Percentiles rank a stretch among this genome's conserved stretches.
These are phyloP conservation scores for Alternaria gaisen DNA, from an alignment of 2,329 filamentous ascomycete genomes.

Conservation along the genomic window DNA sequence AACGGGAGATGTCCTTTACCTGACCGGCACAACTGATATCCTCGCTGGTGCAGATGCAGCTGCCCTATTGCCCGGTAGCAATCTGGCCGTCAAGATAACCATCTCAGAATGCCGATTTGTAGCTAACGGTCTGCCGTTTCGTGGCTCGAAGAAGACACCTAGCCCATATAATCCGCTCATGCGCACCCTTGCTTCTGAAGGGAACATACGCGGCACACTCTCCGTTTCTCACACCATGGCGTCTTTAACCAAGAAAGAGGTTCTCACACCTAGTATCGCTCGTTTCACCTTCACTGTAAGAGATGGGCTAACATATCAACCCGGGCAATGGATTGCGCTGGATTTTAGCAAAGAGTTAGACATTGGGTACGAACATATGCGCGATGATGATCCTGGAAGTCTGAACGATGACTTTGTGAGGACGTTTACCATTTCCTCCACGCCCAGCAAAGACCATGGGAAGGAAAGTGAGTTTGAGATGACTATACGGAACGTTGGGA, in stretches of 20 bases:
- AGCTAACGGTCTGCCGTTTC: slow-evolving; percentile 71
- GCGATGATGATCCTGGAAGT: slow-evolving; percentile 78
- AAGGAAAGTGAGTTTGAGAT: slow-evolving; percentile 69
- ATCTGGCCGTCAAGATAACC: slow-evolving; percentile 75
- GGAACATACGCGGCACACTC: slow-evolving; percentile 40
- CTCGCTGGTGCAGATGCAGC: slow-evolving; percentile 71
- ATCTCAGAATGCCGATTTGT: slow-evolving; percentile 71
- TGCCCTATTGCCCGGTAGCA: slow-evolving; percentile 71
- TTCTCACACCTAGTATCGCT: slow-evolving; percentile 71
- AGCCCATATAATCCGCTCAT: slow-evolving; percentile 84
- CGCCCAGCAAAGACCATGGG: slow-evolving; percentile 47
- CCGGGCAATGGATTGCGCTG: slow-evolving; percentile 81
- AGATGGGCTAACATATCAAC: slow-evolving; percentile 61
- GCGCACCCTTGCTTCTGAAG: slow-evolving; percentile 70
- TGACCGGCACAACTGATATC: slow-evolving; percentile 74
- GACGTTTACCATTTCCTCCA: slow-evolving; percentile 81
- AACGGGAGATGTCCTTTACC: slow-evolving; percentile 76
- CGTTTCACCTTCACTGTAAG: slow-evolving; percentile 69
- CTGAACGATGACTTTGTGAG: slow-evolving; percentile 86
- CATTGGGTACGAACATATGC: slow-evolving; percentile 82
- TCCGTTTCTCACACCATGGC: slow-evolving; percentile 54
- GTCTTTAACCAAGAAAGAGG: slow-evolving; percentile 65
- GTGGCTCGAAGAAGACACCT: slow-evolving; percentile 65
- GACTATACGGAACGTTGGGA: slow-evolving; percentile 74
- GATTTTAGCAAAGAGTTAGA: slow-evolving; percentile 75